Conservation (phyloP, 2,329 filamentous ascomycete genomes). For the Fusarium abutilonis region DNA sequence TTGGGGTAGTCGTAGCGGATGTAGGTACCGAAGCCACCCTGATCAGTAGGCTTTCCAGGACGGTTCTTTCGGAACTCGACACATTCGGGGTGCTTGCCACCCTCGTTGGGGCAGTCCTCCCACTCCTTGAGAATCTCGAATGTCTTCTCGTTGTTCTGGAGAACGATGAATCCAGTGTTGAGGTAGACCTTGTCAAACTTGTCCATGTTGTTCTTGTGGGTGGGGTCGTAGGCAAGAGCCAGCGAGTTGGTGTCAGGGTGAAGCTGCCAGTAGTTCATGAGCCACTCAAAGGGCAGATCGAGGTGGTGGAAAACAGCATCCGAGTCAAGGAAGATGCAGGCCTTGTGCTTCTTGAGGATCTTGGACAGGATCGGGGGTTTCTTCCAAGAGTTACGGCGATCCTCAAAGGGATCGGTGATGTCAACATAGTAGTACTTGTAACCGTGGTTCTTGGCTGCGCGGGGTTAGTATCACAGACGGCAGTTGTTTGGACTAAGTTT, state of each 20-base stretch:
- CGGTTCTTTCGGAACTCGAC: conserved; percentile 50
- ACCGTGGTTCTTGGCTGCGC: conserved; percentile 56
- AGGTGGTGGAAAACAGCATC: conserved; percentile 57
- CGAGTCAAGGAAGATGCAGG: conserved; percentile 57
- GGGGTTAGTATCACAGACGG: conserved; percentile 31
- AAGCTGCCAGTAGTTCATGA: conserved; percentile 59
- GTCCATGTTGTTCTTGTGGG: conserved; percentile 53
- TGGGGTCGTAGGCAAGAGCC: conserved; percentile 55
- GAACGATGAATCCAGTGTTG: conserved; percentile 65
- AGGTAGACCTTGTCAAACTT: conserved; percentile 54
- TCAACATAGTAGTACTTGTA: conserved; percentile 60
- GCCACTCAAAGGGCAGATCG: conserved; percentile 58
- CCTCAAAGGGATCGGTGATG: conserved; percentile 49
- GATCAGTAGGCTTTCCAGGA: conserved; percentile 54
- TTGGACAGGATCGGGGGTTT: conserved; percentile 55
- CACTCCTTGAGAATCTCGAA: conserved; percentile 61
- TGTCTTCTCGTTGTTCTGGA: conserved; percentile 61
- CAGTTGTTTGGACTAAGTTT: background rate
- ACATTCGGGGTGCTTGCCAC: conserved; percentile 52
- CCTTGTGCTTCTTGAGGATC: conserved; percentile 56
- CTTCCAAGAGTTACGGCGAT: conserved; percentile 59
- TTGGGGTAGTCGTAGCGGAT: conserved; percentile 56
- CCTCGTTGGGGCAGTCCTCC: conserved; percentile 55
- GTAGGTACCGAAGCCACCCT: conserved; percentile 57
- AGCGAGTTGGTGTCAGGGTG: conserved; percentile 53